A percentile compares a stretch with the other conserved stretches of the same genome.
Evolutionary conservation across 2,329 filamentous ascomycete species (phyloP).

Genomic region (Lanzia echinophila): DNA sequence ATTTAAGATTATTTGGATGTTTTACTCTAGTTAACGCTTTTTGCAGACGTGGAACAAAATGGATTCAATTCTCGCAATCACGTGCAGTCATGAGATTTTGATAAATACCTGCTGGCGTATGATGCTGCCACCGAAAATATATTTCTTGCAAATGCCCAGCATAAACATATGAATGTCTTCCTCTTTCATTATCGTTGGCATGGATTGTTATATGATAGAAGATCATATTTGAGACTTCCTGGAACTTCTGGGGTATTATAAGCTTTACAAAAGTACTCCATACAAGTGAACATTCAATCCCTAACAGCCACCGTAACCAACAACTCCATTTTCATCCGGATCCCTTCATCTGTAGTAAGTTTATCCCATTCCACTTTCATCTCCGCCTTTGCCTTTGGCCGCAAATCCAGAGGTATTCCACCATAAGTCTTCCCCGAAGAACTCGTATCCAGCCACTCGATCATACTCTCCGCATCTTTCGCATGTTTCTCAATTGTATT

Average conservation of each 20-base stretch:
- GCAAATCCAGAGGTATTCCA: slow-evolving; percentile 6
- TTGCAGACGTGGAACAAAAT: too few species aligned
- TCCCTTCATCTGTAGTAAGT: slow-evolving; percentile 5
- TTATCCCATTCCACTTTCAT: slow-evolving; percentile 13
- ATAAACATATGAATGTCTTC: too few species aligned
- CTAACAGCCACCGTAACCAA: slow-evolving; percentile 13
- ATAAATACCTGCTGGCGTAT: too few species aligned
- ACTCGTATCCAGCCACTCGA: slow-evolving; percentile 12
- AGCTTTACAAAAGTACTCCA: not conserved
- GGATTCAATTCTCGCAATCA: too few species aligned
- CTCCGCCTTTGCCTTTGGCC: slow-evolving; percentile 8
- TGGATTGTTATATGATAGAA: too few species aligned
- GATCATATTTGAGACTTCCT: too few species aligned
- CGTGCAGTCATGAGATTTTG: too few species aligned
- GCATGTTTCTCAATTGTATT: slow-evolving; percentile 10
- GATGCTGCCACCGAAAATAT: too few species aligned
- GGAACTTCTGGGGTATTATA: not conserved
- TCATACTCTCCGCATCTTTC: slow-evolving; percentile 8
- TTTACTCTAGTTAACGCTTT: too few species aligned
- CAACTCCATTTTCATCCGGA: slow-evolving; percentile 14
- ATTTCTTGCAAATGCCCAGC: too few species aligned
- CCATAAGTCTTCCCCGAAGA: slow-evolving; percentile 12
- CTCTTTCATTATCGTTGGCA: too few species aligned
- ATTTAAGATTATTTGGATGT: too few species aligned
- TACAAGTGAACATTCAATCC: not conserved